A percentile compares a stretch with the other conserved stretches of the same genome.
Evolutionary conservation across 805 yeast species (phyloP).

Genomic region (Ogataea paradorogensis): DNA sequence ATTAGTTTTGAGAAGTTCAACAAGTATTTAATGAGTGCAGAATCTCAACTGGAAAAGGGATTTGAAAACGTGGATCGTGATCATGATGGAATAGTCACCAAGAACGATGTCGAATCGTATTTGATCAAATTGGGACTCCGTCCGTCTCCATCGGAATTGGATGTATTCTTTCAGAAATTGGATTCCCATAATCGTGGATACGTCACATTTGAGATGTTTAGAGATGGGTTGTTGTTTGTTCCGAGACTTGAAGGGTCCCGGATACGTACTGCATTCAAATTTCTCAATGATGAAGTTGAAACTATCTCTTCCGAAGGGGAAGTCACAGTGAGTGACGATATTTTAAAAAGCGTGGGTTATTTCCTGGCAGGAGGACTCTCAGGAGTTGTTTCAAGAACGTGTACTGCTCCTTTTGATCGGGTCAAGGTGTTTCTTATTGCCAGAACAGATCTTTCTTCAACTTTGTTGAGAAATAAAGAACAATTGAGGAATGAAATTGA

Average conservation of each 20-base stretch:
- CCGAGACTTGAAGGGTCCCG: conserved; percentile 79
- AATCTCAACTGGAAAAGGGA: conserved; percentile 65
- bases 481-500: conserved; percentile 34
- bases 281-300: conserved; percentile 70
- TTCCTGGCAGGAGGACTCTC: conserved; percentile 94
- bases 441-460: conserved; percentile 75
- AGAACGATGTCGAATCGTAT: conserved; percentile 65
- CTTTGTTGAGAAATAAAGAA: conserved; percentile 56
- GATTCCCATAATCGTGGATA: conserved; percentile 60
- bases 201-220: conserved; percentile 81
- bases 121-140: conserved; percentile 51
- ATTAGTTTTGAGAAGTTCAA: conserved; percentile 68
- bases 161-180: conserved; percentile 51
- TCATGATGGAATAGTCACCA: conserved; percentile 66
- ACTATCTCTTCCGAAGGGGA: conserved; percentile 91
- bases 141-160: conserved; percentile 52
- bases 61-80: conserved; percentile 68
- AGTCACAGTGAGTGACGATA: conserved; percentile 75
- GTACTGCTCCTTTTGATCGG: conserved; percentile 96
- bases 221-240: conserved; percentile 76
- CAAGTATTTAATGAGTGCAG: conserved; percentile 62
- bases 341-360: conserved; percentile 81
- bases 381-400: conserved; percentile 93
- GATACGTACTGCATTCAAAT: conserved; percentile 75
- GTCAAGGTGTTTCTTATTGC: conserved; percentile 92